phyloP scores from a whole-genome alignment of 2,329 filamentous ascomycete species.

The Neopestalotiopsis rosae region DNA sequence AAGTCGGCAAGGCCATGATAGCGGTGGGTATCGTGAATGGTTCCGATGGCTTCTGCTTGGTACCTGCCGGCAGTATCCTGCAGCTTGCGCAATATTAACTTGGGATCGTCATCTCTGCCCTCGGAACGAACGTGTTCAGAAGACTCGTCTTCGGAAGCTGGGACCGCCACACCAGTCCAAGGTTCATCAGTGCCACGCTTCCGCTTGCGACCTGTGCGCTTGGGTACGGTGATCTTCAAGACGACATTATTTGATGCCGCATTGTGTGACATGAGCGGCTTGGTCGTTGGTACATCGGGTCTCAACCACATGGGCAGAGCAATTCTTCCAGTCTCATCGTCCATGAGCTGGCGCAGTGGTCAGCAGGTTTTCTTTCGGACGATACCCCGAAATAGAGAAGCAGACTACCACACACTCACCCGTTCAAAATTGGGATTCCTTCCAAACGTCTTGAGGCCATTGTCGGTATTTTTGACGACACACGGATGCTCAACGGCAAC shows the following conservation, averaged over 20 bases:
- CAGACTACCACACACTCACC: conserved; percentile 29
- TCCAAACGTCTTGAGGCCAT: conserved; percentile 47
- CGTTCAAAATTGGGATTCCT: conserved; percentile 42
- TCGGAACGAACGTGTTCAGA: conserved; percentile 44
- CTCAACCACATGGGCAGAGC: conserved; percentile 76
- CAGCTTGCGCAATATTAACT: conserved; percentile 64
- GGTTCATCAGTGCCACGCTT: conserved; percentile 77
- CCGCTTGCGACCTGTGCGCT: conserved; percentile 82
- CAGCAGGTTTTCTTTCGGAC: background rate
- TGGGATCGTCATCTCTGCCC: conserved; percentile 57
- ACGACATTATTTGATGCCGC: conserved; percentile 82
- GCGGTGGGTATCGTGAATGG: conserved; percentile 80
- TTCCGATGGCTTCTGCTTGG: conserved; percentile 71
- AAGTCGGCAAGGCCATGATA: conserved; percentile 89
- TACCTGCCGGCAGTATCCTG: conserved; percentile 74
- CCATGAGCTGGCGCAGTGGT: conserved; percentile 29
- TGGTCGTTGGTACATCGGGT: conserved; percentile 78
- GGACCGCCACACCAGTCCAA: conserved; percentile 55
- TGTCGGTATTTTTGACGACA: conserved; percentile 45
- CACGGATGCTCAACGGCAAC: conserved; percentile 51
- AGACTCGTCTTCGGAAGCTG: conserved; percentile 31
- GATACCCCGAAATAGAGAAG: background rate
- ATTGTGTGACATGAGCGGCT: conserved; percentile 78
- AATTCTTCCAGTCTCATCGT: conserved; percentile 42
- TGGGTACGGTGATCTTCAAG: conserved; percentile 85